Evolutionary conservation across 2,329 filamentous ascomycete genomes (phyloP).

Genomic region (Didymella segeticola): DNA sequence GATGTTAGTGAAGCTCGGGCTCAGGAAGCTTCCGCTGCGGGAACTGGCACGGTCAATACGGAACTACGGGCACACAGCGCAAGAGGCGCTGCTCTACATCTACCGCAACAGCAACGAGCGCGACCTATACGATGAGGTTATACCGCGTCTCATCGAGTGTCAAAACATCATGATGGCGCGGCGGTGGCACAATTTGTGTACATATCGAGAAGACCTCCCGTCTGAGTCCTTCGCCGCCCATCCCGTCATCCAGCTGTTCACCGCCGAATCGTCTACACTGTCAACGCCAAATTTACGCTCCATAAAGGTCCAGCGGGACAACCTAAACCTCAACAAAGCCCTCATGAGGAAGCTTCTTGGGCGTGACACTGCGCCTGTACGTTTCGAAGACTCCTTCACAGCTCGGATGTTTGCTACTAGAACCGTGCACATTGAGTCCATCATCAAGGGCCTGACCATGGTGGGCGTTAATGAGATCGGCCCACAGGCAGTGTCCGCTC

Average conservation of each 20-base stretch:
- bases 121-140: slow-evolving; percentile 52
- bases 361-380: slow-evolving; percentile 53
- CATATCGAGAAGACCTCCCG: slow-evolving; percentile 47
- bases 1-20: slow-evolving; percentile 32
- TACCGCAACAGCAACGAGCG: slow-evolving; percentile 48
- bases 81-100: slow-evolving; percentile 42
- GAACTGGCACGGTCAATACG: slow-evolving; percentile 22
- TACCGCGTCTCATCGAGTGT: slow-evolving; percentile 42
- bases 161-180: slow-evolving; percentile 34
- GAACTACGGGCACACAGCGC: slow-evolving; percentile 23
- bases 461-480: slow-evolving; percentile 77
- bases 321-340: slow-evolving; percentile 35
- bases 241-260: slow-evolving; percentile 40
- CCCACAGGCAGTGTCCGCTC: slow-evolving; percentile 76
- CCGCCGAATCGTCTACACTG: slow-evolving; percentile 29
- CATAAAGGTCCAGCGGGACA: slow-evolving; percentile 11
- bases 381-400: slow-evolving; percentile 68
- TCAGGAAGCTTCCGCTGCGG: slow-evolving; percentile 36
- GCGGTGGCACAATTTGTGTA: slow-evolving; percentile 52
- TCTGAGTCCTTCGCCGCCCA: slow-evolving; percentile 39
- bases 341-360: slow-evolving; percentile 47
- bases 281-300: slow-evolving; percentile 14
- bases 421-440: slow-evolving; percentile 74
- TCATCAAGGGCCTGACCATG: slow-evolving; percentile 72
- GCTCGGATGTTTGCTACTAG: slow-evolving; percentile 83